Evolutionary conservation across 2,329 filamentous ascomycete species (phyloP), one percentile per base, ranked within the genome.

Genomic region (Hypoxylon sp.): DNA sequence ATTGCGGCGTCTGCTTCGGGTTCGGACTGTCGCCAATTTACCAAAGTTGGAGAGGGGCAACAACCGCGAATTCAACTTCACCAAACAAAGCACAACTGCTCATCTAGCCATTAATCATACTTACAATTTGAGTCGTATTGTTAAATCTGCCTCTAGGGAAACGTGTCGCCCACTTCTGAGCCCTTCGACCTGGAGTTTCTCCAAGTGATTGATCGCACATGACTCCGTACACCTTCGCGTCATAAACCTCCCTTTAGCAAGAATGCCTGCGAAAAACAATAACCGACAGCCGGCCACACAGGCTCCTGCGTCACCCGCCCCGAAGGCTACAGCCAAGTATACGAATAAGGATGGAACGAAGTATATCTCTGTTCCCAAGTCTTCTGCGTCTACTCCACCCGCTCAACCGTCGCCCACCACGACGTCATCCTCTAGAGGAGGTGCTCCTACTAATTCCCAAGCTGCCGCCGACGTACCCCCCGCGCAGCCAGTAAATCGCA

Each of bases 401-500:
- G 84, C 86, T 48, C 84, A 86, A 71, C 83, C 85, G 59, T 85
- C 86, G 28, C 86, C 86, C 60, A 84, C 78, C n/a, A 73, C 75
- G 30, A 74, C 82, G 49, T 76, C 81, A 23, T 77, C 83, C 48
- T 75, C 77, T 17, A 69, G 80, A 74, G 76, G 78, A 72, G 76
- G 79, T 72, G 71, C 74, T 71, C 74, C 77, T 63, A 75, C 74
- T 67, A 76, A 72, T 66, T 71, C 73, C 68, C 72, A 69, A 43
- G 28, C 64, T 34, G 32, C 73, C 61, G 38, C 64, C 72, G 73
- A 77, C 64, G 67, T 64, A 65, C 64, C 73, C 17, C 74, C 80
- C 50, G 81, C 83, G 48, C 83, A 83, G 48, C 76, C 84, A 7
- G 91, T 94, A 56, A 98, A 97, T 81, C 90, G 93, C 77, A 98